Conservation (phyloP, 208 protist species). For the Trypanosoma mega region DNA sequence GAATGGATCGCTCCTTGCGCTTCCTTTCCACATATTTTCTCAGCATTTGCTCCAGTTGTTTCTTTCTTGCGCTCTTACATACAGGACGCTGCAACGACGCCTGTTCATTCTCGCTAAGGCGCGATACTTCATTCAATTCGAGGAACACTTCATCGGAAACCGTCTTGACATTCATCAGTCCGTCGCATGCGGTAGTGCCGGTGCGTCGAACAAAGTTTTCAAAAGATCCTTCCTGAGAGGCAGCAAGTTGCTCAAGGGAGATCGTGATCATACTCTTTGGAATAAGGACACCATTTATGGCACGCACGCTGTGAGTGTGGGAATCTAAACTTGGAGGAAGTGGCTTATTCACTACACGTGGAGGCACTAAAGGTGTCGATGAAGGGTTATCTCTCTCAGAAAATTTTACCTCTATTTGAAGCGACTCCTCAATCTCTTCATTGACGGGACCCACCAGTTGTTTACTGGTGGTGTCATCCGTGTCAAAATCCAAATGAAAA, state of each 20-base stretch:
- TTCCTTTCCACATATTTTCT: slow-evolving; percentile 66
- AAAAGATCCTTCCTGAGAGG: slow-evolving; percentile 65
- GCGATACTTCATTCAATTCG: slow-evolving; percentile 26
- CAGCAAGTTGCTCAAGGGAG: slow-evolving; percentile 57
- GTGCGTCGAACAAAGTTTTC: slow-evolving; percentile 63
- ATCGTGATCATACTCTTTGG: slow-evolving; percentile 69
- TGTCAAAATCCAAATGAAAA: too few species aligned
- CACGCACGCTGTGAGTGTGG: slow-evolving; percentile 42
- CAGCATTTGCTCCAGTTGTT: slow-evolving; percentile 50
- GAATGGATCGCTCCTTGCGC: slow-evolving; percentile 73
- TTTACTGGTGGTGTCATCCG: too few species aligned
- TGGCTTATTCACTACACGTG: slow-evolving; percentile 30
- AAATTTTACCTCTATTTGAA: too few species aligned
- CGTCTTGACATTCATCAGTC: slow-evolving; percentile 34
- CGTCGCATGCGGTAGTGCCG: slow-evolving; percentile 67
- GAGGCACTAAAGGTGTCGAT: slow-evolving; percentile 25
- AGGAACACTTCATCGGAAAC: slow-evolving; percentile 42
- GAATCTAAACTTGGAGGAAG: slow-evolving; percentile 45
- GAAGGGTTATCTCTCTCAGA: too few species aligned
- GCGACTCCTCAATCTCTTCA: too few species aligned
- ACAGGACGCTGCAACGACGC: slow-evolving; percentile 7
- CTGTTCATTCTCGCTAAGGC: slow-evolving; percentile 36
- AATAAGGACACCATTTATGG: slow-evolving; percentile 79
- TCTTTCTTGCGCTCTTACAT: slow-evolving; percentile 41
- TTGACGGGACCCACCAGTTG: too few species aligned